These are phyloP conservation scores for Sideroxylon spinosum DNA, from an alignment of 179 eudicot species.

Conservation along the genomic window DNA sequence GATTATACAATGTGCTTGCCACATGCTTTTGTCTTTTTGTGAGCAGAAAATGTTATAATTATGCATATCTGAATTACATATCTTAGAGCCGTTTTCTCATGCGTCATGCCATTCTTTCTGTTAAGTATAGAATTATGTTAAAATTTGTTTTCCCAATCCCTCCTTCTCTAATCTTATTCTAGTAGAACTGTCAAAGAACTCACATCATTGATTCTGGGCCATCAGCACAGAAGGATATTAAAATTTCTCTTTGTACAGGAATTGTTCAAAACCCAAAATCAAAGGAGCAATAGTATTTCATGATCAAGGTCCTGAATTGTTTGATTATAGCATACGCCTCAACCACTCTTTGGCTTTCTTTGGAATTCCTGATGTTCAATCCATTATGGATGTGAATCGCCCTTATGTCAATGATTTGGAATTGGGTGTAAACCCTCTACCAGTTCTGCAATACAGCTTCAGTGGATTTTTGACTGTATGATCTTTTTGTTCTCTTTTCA, in stretches of 20 bases:
- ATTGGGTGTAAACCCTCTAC: slow-evolving; percentile 69
- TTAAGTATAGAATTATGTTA: neutral
- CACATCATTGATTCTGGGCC: slow-evolving; percentile 3
- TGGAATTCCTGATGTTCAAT: slow-evolving; percentile 89
- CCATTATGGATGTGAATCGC: slow-evolving; percentile 92
- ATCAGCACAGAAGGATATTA: neutral
- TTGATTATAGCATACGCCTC: slow-evolving; percentile 97
- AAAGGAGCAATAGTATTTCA: slow-evolving; percentile 97
- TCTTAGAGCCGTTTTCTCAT: neutral
- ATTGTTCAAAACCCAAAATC: slow-evolving; percentile 71
- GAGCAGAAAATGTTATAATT: neutral
- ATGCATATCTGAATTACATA: neutral
- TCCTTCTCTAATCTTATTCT: neutral
- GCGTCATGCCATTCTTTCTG: neutral
- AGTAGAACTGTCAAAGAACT: neutral
- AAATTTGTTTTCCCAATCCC: neutral
- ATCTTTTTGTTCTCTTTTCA: slow-evolving; percentile 28
- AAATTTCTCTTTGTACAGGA: slow-evolving; percentile 41
- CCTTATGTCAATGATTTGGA: slow-evolving; percentile 93
- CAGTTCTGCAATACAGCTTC: slow-evolving; percentile 88
- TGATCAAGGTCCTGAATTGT: slow-evolving; percentile 83
- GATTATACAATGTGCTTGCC: neutral
- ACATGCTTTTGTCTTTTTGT: neutral
- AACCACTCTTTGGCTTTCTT: slow-evolving; percentile 99
- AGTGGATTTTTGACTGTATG: slow-evolving; percentile 98